Evolutionary conservation across 164 flowering plant genomes (phyloP), one percentile per base, ranked within the genome.

Genomic region (Taxillus chinensis): DNA sequence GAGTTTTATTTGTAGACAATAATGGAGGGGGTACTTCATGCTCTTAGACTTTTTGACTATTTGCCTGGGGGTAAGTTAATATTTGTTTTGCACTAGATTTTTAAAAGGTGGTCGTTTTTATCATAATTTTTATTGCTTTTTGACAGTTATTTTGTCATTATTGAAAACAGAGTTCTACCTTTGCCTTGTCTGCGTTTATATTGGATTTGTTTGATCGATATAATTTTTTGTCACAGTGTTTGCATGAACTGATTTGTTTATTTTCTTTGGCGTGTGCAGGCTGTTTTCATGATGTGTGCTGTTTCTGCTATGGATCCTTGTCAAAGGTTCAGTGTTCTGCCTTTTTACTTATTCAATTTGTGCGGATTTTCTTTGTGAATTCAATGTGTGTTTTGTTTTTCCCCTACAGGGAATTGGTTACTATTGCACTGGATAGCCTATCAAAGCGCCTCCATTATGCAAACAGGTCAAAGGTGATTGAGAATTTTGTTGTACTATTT

Each of bases 221-320:
- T 27, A 27, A 27, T 27, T 27, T 27, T 27, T 27, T 27, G 27
- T 27, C 27, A 27, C 27, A 27, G 27, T 27, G 27, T 27, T 2
- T 27, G 27, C 0, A 27, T 27, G 27, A 27, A 27, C 27, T 27
- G 0, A 27, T 27, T 27, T 27, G 27, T 27, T 27, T 27, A 27
- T 27, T 27, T 49, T 15, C 27, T 45, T 27, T 41, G 67, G 62
- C 41, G 41, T 5, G 8, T 79, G 72, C 83, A 93, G 98, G 96
- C 92, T 55, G 79, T 86, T 69, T 93, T 90, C 77, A 84, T 83
- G 86, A 75, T 86, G 17, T 85, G 95, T 71, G 87, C 67, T 38
- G 62, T 83, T 69, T 80, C 99, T 51, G 95, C 97, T 10, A 81
- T 82, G 68, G 79, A 84, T 76, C 90, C 96, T 70, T 75, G 76